phyloP scores from a whole-genome alignment of 1,139 yeast genomes.

The Lodderomyces margitis region DNA sequence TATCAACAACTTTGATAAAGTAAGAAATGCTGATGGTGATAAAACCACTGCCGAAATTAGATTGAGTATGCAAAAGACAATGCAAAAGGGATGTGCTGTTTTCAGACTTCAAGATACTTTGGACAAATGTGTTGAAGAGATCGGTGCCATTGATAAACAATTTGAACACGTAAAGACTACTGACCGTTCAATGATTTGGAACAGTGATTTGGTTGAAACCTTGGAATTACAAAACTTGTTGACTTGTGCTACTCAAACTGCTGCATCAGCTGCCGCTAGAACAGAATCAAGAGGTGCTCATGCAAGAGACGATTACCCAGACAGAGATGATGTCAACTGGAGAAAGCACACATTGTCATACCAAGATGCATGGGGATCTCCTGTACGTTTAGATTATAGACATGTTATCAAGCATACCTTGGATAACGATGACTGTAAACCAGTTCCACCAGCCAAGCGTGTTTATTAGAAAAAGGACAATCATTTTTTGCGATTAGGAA shows the following conservation, averaged over 20 bases:
- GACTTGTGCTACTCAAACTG: slow-evolving; percentile 97
- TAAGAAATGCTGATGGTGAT: slow-evolving; percentile 84
- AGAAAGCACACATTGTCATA: slow-evolving; percentile 97
- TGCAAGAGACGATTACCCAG: slow-evolving; percentile 96
- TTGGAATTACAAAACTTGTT: slow-evolving; percentile 94
- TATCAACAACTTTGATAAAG: slow-evolving; percentile 82
- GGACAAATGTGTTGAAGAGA: slow-evolving; percentile 86
- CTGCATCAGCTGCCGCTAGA: slow-evolving; percentile 91
- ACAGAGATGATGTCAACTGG: slow-evolving; percentile 95
- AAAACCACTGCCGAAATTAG: slow-evolving; percentile 85
- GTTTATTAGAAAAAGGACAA: slow-evolving; percentile 56
- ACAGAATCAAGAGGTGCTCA: slow-evolving; percentile 99
- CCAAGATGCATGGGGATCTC: slow-evolving; percentile 68
- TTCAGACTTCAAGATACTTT: slow-evolving; percentile 92
- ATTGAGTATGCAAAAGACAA: slow-evolving; percentile 87
- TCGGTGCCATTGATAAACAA: slow-evolving; percentile 70
- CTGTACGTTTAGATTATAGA: slow-evolving; percentile 81
- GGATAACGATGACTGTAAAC: slow-evolving; percentile 89
- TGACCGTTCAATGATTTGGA: slow-evolving; percentile 98
- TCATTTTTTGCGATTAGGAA: not conserved
- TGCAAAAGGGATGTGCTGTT: slow-evolving; percentile 97
- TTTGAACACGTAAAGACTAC: slow-evolving; percentile 73
- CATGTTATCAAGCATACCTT: slow-evolving; percentile 77
- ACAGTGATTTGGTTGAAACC: slow-evolving; percentile 94
- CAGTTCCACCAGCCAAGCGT: slow-evolving; percentile 97